A percentile compares a stretch with the other conserved stretches of the same genome.
Evolutionary conservation across 345 rosid genomes (phyloP).

Genomic region (Citrus glauca): DNA sequence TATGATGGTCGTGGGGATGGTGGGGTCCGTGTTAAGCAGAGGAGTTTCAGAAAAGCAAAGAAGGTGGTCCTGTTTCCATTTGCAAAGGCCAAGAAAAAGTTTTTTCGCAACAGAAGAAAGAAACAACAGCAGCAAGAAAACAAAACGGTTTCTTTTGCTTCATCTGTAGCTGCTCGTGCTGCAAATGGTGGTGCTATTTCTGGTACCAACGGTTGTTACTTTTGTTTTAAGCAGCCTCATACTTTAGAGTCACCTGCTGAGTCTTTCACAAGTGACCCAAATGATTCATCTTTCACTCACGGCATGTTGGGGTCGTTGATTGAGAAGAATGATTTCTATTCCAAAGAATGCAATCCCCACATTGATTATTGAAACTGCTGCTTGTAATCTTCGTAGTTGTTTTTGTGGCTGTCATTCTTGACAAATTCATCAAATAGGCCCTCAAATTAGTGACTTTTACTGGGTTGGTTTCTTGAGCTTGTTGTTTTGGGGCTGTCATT

Average conservation of each 20-base stretch:
- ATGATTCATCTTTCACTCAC: constrained; percentile 37
- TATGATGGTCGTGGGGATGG: neutral
- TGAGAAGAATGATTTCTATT: constrained; percentile 51
- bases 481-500: neutral
- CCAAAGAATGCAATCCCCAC: constrained; percentile 49
- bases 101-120: neutral
- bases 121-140: neutral
- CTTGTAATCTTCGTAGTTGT: neutral
- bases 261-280: constrained; percentile 43
- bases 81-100: constrained; percentile 10
- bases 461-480: neutral
- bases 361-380: neutral
- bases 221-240: constrained; percentile 34
- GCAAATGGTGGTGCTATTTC: neutral
- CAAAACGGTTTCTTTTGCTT: neutral
- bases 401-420: neutral
- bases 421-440: neutral
- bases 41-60: constrained; percentile 11
- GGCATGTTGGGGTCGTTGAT: constrained; percentile 45
- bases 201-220: constrained; percentile 12
- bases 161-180: neutral
- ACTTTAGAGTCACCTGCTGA: constrained; percentile 35
- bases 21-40: constrained; percentile 1
- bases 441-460: neutral
- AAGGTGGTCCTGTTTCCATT: constrained; percentile 14